These are phyloP conservation scores for Hypoxylon fuscum DNA, from an alignment of 495 filamentous ascomycete species.

Conservation along the genomic window DNA sequence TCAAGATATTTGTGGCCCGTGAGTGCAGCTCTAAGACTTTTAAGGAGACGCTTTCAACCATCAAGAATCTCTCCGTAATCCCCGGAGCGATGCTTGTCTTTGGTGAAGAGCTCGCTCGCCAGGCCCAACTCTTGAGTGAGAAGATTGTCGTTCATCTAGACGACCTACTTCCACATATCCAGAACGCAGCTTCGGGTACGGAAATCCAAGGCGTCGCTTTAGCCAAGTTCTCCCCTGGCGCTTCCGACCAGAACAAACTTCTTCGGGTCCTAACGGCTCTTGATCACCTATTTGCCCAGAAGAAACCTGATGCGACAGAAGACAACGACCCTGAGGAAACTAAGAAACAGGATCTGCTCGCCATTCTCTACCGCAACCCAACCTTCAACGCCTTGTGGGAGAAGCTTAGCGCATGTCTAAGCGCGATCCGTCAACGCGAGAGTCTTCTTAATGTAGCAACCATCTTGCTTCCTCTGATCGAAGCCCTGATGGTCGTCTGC, in stretches of 20 bases:
- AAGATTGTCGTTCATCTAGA: constrained; percentile 85
- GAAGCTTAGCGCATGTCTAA: constrained; percentile 91
- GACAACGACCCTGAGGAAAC: constrained; percentile 62
- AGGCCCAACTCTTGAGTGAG: constrained; percentile 83
- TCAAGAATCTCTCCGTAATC: constrained; percentile 95
- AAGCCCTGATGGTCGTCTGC: constrained; percentile 98
- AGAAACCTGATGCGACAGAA: constrained; percentile 65
- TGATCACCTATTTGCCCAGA: constrained; percentile 85
- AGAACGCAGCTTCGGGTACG: constrained; percentile 84
- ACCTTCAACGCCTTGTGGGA: constrained; percentile 92
- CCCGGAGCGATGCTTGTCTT: constrained; percentile 91
- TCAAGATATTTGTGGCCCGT: constrained; percentile 93
- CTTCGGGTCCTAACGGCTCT: constrained; percentile 93
- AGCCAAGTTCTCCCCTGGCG: constrained; percentile 93
- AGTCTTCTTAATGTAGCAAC: constrained; percentile 97
- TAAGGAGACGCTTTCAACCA: constrained; percentile 93
- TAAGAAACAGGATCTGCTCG: constrained; percentile 81
- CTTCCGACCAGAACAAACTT: constrained; percentile 94
- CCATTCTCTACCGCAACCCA: constrained; percentile 86
- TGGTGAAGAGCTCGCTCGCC: constrained; percentile 85
- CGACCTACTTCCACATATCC: constrained; percentile 86
- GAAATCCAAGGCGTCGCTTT: constrained; percentile 95
- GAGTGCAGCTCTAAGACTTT: constrained; percentile 98
- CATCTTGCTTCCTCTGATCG: constrained; percentile 91
- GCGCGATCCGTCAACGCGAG: constrained; percentile 86